A percentile compares a stretch with the other conserved stretches of the same genome.
These are phyloP conservation scores for Suillus subalutaceus DNA, from an alignment of 768 basidiomycete genomes.

Conservation along the genomic window DNA sequence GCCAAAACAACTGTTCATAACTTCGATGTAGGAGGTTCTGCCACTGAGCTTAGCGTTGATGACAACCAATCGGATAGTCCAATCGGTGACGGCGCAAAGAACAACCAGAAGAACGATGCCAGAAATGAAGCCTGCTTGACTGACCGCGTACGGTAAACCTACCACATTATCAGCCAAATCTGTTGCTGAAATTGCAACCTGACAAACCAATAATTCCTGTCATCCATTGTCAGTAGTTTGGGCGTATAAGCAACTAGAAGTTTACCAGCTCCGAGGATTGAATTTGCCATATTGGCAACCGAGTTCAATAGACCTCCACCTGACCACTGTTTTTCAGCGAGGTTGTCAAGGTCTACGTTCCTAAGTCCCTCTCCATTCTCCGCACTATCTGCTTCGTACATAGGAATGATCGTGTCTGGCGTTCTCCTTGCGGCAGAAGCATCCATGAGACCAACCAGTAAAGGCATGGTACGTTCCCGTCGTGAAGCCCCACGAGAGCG, in stretches of 20 bases:
- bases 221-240: constrained; percentile 15
- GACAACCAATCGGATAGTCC: constrained; percentile 97
- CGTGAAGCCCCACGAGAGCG: constrained; percentile 30
- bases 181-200: constrained; percentile 4
- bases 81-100: constrained; percentile 87
- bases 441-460: constrained; percentile 80
- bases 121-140: constrained; percentile 91
- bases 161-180: constrained; percentile 14
- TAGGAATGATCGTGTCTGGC: constrained; percentile 56
- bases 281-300: constrained; percentile 94
- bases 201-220: constrained; percentile 73
- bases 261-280: constrained; percentile 90
- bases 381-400: constrained; percentile 30
- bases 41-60: constrained; percentile 96
- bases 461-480: constrained; percentile 65
- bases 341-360: constrained; percentile 67
- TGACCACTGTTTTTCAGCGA: constrained; percentile 64
- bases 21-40: constrained; percentile 87
- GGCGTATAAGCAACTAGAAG: constrained; percentile 13
- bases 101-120: constrained; percentile 82
- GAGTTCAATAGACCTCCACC: constrained; percentile 81
- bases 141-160: constrained; percentile 94
- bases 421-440: constrained; percentile 58
- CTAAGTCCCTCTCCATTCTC: constrained; percentile 33
- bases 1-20: constrained; percentile 95